Base-by-base conservation (phyloP, 2,329 filamentous ascomycete genomes). In the Calonectria henricotiae region DNA sequence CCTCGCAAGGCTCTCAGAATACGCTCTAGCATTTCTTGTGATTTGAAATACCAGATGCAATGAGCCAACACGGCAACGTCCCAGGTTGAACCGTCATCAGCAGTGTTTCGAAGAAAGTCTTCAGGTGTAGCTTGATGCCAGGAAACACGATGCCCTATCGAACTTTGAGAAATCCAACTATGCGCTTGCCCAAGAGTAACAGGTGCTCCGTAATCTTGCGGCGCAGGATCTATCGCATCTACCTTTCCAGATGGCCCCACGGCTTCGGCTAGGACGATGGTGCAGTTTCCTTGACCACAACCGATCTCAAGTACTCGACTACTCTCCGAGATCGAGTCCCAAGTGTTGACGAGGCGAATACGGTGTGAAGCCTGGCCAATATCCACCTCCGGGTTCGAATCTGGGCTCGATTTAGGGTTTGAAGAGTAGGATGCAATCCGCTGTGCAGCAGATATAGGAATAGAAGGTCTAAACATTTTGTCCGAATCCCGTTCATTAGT, bases 281-380 rank as follows among this genome's bases (percentile, higher is more conserved):
- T 90, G 73, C 85, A 86, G 69, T 88, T 88, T 2, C 89, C 89
- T 73, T 91, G 89, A 1, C 89, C 89, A 78, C 89, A 90, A 61
- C 89, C 89, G 43, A 91, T 78, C 76, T 91, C 89, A 1, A 91
- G 82, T 7, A 90, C 77, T 3, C 81, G 83, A 9, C 20, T 51
- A 3, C 61, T 44, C 8, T 37, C 30, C 1, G 32, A 23, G 11
- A 64, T 51, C 12, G 37, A 9, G 17, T 2, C 30, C 61, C 61
- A 64, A 20, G 46, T 13, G 25, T 49, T 51, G 9, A 64, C 12
- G n/a, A 64, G 23, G 23, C 46, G 61, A 20, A 64, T 64, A 7
- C 61, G 61, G 30, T 64, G 61, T 12, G n/a, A 8, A 7, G 61
- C 46, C 15, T 64, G 61, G 4, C 32, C 6, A 2, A 39, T 41